Evolutionary conservation across 495 filamentous ascomycete genomes (phyloP).

Genomic region (Choiromyces venosus): DNA sequence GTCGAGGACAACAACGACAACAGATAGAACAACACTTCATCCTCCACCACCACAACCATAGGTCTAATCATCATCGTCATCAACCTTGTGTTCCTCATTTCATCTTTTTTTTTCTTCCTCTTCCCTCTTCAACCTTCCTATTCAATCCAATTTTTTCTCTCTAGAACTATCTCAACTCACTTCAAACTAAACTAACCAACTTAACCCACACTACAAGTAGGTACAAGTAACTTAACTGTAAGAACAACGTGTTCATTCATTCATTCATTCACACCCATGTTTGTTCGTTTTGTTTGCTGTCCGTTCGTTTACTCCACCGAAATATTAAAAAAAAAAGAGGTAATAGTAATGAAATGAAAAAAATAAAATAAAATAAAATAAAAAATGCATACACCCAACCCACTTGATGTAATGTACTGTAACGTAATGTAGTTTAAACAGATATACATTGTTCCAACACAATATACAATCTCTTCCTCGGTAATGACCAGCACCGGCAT

Average conservation of each 20-base stretch:
- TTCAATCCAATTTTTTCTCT: background rate
- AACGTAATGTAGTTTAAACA: background rate
- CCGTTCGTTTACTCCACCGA: background rate
- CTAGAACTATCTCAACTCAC: background rate
- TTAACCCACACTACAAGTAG: background rate
- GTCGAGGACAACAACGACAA: background rate
- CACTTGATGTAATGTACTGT: too few species aligned
- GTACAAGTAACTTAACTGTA: too few species aligned
- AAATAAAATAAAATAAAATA: too few species aligned
- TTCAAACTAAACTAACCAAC: background rate
- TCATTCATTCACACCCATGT: too few species aligned
- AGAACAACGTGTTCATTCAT: background rate
- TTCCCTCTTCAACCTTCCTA: background rate
- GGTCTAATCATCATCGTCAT: background rate
- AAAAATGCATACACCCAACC: background rate
- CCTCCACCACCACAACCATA: conserved; percentile 3
- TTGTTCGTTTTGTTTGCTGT: too few species aligned
- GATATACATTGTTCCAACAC: background rate
- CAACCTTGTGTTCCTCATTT: background rate
- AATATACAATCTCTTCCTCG: background rate
- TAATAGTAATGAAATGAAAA: background rate
- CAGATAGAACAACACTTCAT: conserved; percentile 25
- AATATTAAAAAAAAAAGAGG: background rate
- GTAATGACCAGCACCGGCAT: background rate
- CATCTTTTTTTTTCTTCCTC: background rate